Percentiles rank a stretch among this genome's conserved stretches.
These are phyloP conservation scores for Helichrysum umbraculigerum DNA, from an alignment of 129 eudicot genomes.

Conservation along the genomic window DNA sequence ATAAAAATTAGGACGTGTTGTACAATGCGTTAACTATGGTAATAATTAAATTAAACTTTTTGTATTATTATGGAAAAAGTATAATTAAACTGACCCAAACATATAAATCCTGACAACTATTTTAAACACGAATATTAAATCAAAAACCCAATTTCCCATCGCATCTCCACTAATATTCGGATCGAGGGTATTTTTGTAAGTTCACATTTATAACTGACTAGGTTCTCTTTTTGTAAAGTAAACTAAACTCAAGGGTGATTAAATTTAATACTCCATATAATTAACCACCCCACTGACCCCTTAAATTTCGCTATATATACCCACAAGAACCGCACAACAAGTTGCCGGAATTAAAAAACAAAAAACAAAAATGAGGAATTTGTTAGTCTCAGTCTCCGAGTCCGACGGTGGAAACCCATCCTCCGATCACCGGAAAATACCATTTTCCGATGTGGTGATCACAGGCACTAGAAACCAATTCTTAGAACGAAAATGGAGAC, in stretches of 20 bases:
- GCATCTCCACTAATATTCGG: slow-evolving; percentile 21
- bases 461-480: slow-evolving; percentile 35
- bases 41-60: not conserved
- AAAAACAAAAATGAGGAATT: slow-evolving; percentile 30
- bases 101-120: not conserved
- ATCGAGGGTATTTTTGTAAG: slow-evolving; percentile 7
- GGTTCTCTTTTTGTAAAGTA: slow-evolving; percentile 5
- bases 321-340: slow-evolving; percentile 39
- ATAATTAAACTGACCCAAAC: not conserved
- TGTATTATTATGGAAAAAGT: not conserved
- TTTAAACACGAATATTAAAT: not conserved
- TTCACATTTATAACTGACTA: not conserved
- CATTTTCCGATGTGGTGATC: slow-evolving; percentile 36
- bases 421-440: slow-evolving; percentile 36
- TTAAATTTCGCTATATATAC: slow-evolving; percentile 32
- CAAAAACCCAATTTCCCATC: not conserved
- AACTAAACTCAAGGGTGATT: slow-evolving; percentile 13
- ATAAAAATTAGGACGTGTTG: no score
- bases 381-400: slow-evolving; percentile 35
- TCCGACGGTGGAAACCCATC: slow-evolving; percentile 16
- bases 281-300: slow-evolving; percentile 34
- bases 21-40: no score
- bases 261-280: not conserved
- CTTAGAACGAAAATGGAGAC: slow-evolving; percentile 33
- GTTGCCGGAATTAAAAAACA: slow-evolving; percentile 17